Evolutionary conservation across 1,284 basidiomycete genomes (phyloP).

Genomic region (Naganishia sp.): DNA sequence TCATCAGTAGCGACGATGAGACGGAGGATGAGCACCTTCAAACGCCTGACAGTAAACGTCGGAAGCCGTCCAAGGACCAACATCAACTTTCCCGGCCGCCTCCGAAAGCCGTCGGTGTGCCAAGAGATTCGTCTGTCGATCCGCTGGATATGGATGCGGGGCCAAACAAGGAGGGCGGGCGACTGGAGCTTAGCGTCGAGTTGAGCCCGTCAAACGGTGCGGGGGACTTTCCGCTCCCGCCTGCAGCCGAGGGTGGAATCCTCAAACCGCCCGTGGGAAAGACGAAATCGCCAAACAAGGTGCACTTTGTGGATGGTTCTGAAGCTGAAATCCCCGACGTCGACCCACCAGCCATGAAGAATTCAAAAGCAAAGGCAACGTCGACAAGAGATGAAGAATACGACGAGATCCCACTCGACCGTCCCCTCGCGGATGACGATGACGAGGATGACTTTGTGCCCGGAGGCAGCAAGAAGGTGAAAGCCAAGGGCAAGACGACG

Average conservation of each 20-base stretch:
- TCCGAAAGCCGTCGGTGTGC: neutral
- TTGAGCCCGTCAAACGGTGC: conserved; percentile 14
- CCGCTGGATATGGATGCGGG: conserved; percentile 26
- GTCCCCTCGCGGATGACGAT: conserved; percentile 16
- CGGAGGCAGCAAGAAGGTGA: conserved; percentile 12
- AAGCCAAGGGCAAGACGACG: conserved; percentile 22
- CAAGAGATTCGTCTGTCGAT: conserved; percentile 23
- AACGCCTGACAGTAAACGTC: conserved; percentile 20
- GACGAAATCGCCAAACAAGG: conserved; percentile 10
- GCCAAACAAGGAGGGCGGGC: neutral
- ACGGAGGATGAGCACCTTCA: conserved; percentile 3
- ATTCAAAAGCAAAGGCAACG: neutral
- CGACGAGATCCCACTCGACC: neutral
- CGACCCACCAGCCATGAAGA: neutral
- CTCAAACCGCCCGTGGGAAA: neutral
- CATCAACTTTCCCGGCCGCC: neutral
- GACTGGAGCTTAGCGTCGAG: conserved; percentile 22
- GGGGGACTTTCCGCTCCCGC: neutral
- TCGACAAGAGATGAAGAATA: conserved; percentile 10
- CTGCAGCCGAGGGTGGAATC: neutral
- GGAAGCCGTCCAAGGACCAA: neutral
- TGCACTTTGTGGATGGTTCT: conserved; percentile 9
- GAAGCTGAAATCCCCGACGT: neutral
- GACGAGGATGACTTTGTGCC: conserved; percentile 32
- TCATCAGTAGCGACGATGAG: conserved; percentile 24